Percentiles rank a stretch among this genome's conserved stretches.
phyloP scores from a whole-genome alignment of 495 filamentous ascomycete species.

The Podospora anserina region DNA sequence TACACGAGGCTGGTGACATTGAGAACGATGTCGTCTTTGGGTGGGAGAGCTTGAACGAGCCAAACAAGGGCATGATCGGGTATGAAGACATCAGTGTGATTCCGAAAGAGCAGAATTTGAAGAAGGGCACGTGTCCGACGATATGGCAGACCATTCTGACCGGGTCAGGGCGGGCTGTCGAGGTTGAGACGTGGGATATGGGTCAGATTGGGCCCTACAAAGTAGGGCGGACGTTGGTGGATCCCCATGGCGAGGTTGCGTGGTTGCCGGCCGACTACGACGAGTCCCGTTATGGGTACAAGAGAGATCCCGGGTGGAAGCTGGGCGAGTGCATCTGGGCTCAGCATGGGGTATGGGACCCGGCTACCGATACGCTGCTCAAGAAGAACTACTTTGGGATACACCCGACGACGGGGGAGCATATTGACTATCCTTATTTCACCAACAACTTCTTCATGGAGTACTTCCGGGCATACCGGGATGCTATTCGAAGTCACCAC shows the following conservation, averaged over 20 bases:
- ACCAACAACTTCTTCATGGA: conserved; percentile 87
- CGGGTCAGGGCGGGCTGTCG: conserved; percentile 83
- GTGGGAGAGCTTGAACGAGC: conserved; percentile 95
- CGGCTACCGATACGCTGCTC: conserved; percentile 68
- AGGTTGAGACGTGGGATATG: conserved; percentile 89
- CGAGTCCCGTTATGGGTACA: conserved; percentile 86
- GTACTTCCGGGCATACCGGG: conserved; percentile 72
- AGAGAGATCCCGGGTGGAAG: conserved; percentile 82
- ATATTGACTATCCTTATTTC: conserved; percentile 76
- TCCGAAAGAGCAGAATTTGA: conserved; percentile 83
- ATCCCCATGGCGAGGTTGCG: conserved; percentile 78
- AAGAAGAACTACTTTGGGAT: conserved; percentile 87
- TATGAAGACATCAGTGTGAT: conserved; percentile 77
- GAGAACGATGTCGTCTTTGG: conserved; percentile 87
- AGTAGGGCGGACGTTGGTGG: conserved; percentile 75
- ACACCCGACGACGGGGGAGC: conserved; percentile 64
- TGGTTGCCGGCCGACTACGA: conserved; percentile 82
- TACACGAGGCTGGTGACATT: conserved; percentile 87
- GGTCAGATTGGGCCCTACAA: conserved; percentile 89
- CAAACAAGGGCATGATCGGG: conserved; percentile 85
- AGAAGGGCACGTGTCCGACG: conserved; percentile 90
- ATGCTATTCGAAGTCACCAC: conserved; percentile 71
- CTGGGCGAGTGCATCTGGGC: conserved; percentile 94
- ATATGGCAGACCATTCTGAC: conserved; percentile 91
- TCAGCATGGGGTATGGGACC: conserved; percentile 95